Conservation (phyloP, 805 yeast species). For the Lipomyces mesembrius region DNA sequence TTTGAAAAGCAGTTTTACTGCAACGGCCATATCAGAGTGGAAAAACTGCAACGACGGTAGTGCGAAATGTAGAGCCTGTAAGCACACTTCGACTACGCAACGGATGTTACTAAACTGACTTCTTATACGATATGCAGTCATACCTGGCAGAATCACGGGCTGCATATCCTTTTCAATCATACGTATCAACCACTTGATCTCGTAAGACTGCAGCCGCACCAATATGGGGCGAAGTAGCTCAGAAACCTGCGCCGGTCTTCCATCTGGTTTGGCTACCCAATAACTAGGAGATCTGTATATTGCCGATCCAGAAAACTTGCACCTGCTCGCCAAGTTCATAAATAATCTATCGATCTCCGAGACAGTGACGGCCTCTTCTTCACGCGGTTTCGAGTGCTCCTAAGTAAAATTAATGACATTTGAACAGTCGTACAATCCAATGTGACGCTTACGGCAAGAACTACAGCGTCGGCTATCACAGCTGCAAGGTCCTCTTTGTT, state of each 20-base stretch:
- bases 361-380: conserved; percentile 5
- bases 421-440: background rate
- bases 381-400: background rate
- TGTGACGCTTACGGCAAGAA: conserved; percentile 7
- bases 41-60: conserved; percentile 19
- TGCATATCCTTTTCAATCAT: conserved; percentile 20
- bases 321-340: conserved; percentile 9
- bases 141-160: conserved; percentile 22
- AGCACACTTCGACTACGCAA: conserved; percentile 8
- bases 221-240: conserved; percentile 17
- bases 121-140: background rate
- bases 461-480: conserved; percentile 7
- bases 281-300: background rate
- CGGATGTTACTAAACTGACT: background rate
- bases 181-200: conserved; percentile 31
- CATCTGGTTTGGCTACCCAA: background rate
- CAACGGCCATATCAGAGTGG: conserved; percentile 8
- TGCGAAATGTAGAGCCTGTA: conserved; percentile 20
- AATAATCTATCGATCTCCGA: conserved; percentile 15
- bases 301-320: conserved; percentile 16
- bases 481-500: conserved; percentile 17
- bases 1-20: conserved; percentile 1
- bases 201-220: conserved; percentile 8
- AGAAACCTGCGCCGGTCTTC: background rate
- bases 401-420: background rate